Conservation (phyloP, 345 rosid species). For the Eucalyptus erythrocorys region DNA sequence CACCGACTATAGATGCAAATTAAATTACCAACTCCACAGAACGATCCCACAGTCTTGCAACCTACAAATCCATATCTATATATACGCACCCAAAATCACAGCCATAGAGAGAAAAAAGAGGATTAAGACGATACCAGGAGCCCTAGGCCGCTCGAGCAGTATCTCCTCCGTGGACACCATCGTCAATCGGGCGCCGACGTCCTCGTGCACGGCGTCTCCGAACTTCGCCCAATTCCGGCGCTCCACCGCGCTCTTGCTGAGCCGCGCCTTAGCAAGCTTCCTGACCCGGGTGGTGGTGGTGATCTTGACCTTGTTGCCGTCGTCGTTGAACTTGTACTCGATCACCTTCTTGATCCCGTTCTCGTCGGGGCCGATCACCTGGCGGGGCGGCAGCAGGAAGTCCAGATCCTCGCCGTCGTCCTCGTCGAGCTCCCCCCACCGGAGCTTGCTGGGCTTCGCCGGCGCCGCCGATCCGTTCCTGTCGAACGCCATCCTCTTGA, state of each 20-base stretch:
- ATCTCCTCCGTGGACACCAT: constrained; percentile 77
- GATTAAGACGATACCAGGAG: constrained; percentile 26
- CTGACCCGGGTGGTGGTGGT: constrained; percentile 56
- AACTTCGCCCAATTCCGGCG: constrained; percentile 59
- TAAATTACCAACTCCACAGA: background rate
- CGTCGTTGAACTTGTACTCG: constrained; percentile 67
- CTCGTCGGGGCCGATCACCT: constrained; percentile 72
- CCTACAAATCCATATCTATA: background rate
- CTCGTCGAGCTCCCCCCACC: constrained; percentile 71
- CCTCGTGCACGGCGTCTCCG: constrained; percentile 66
- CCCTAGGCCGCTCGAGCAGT: constrained; percentile 45
- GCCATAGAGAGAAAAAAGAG: background rate
- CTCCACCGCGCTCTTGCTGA: constrained; percentile 48
- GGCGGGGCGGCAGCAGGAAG: constrained; percentile 61
- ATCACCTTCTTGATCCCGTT: constrained; percentile 61
- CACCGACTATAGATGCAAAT: background rate
- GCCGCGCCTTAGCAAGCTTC: constrained; percentile 47
- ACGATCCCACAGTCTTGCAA: background rate
- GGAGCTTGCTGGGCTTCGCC: constrained; percentile 14
- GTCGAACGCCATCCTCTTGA: background rate
- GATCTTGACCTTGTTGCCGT: constrained; percentile 48
- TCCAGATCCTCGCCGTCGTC: constrained; percentile 63
- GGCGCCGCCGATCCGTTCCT: background rate
- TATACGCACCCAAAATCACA: background rate
- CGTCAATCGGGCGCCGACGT: constrained; percentile 50